Conservation (phyloP, 305 asterid genomes). For the Fraxinus sp. region DNA sequence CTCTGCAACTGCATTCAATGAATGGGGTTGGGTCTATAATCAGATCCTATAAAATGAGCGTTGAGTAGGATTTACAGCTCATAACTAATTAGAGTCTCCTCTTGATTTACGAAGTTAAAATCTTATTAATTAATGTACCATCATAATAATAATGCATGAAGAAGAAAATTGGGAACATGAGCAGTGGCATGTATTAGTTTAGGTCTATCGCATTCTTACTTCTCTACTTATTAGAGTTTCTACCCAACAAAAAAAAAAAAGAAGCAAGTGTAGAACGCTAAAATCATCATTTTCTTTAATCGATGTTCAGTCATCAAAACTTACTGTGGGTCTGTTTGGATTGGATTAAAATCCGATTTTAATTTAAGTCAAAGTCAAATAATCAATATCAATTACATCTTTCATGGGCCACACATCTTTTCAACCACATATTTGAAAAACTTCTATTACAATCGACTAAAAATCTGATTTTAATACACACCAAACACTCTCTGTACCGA, state of each 20-base stretch:
- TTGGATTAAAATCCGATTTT: too few relatives aligned
- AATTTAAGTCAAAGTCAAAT: too few relatives aligned
- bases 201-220: too few relatives aligned
- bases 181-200: neutral
- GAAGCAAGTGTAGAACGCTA: neutral
- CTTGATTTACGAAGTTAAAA: neutral
- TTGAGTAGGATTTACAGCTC: neutral
- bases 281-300: too few relatives aligned
- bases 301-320: neutral
- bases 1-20: slow-evolving; percentile 20
- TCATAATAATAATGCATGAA: neutral
- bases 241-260: neutral
- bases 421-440: too few relatives aligned
- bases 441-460: too few relatives aligned
- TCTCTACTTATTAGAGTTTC: neutral
- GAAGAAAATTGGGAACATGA: neutral
- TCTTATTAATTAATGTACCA: neutral
- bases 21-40: neutral
- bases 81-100: neutral
- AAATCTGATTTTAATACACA: too few relatives aligned
- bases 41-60: neutral
- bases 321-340: too few relatives aligned
- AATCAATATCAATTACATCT: too few relatives aligned
- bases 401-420: too few relatives aligned
- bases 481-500: neutral